Conservation (phyloP, 1,284 basidiomycete genomes). For the Schizophyllum commune region DNA sequence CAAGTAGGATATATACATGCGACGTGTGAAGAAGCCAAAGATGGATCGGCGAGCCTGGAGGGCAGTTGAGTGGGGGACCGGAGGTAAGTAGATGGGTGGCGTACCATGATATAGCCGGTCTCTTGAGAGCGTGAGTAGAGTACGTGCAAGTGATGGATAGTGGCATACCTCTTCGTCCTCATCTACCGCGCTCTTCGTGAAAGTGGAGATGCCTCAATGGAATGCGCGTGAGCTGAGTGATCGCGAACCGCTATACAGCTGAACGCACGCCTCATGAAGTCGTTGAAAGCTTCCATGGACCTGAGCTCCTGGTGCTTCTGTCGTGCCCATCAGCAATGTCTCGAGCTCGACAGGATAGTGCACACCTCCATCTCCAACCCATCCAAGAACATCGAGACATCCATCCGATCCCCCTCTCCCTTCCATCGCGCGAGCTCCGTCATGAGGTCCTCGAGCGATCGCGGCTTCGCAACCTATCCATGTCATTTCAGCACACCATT, state of each 20-base stretch:
- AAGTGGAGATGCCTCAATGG: conserved; percentile 22
- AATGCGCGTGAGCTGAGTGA: background rate
- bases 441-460: conserved; percentile 11
- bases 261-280: background rate
- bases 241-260: background rate
- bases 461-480: conserved; percentile 8
- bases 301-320: background rate
- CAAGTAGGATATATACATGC: conserved; percentile 63
- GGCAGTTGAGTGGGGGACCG: conserved; percentile 1
- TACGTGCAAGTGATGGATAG: background rate
- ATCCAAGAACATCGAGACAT: conserved; percentile 8
- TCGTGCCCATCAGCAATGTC: no score
- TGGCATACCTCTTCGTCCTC: conserved; percentile 39
- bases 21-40: conserved; percentile 71
- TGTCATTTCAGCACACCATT: conserved; percentile 5
- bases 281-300: background rate
- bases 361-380: background rate
- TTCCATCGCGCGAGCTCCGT: conserved; percentile 11
- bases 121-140: conserved; percentile 3
- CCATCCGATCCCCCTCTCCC: conserved; percentile 8
- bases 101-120: conserved; percentile 7
- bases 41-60: conserved; percentile 59
- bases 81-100: background rate
- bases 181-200: conserved; percentile 38
- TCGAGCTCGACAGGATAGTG: background rate